These are phyloP conservation scores for Yueomyces sinensis DNA, from an alignment of 805 yeast species.

Conservation along the genomic window DNA sequence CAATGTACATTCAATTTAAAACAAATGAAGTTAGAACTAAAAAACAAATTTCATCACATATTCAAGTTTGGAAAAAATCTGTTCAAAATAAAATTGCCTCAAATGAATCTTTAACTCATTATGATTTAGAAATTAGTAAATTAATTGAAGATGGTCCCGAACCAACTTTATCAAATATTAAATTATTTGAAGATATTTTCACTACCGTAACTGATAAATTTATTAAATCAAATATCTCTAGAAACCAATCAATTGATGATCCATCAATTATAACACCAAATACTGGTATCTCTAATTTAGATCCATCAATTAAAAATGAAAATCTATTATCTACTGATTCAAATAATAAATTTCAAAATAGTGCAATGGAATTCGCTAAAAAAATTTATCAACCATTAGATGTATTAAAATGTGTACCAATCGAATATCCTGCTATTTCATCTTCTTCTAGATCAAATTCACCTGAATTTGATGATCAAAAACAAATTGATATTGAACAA, in stretches of 20 bases:
- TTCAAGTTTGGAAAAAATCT: constrained; percentile 83
- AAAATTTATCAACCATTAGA: constrained; percentile 14
- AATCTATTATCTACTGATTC: background rate
- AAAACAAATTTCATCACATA: constrained; percentile 89
- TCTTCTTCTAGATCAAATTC: too few species aligned
- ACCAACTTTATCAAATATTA: constrained; percentile 15
- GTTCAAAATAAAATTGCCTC: constrained; percentile 18
- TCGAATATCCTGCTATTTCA: constrained; percentile 2
- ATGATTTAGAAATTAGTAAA: constrained; percentile 17
- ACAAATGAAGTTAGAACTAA: constrained; percentile 77
- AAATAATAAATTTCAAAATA: constrained; percentile 1
- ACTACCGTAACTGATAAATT: constrained; percentile 14
- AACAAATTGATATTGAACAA: background rate
- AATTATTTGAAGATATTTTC: constrained; percentile 15
- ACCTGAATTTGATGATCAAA: too few species aligned
- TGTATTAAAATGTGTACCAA: constrained; percentile 15
- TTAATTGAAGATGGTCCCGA: constrained; percentile 24
- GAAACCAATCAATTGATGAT: background rate
- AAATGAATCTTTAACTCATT: constrained; percentile 10
- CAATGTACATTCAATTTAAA: constrained; percentile 64
- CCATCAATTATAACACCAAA: background rate
- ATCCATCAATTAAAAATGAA: background rate
- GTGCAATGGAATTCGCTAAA: constrained; percentile 16
- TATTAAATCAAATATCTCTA: background rate
- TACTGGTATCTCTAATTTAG: background rate